phyloP scores from a whole-genome alignment of 441 rosid genomes.

The Breynia disticha region DNA sequence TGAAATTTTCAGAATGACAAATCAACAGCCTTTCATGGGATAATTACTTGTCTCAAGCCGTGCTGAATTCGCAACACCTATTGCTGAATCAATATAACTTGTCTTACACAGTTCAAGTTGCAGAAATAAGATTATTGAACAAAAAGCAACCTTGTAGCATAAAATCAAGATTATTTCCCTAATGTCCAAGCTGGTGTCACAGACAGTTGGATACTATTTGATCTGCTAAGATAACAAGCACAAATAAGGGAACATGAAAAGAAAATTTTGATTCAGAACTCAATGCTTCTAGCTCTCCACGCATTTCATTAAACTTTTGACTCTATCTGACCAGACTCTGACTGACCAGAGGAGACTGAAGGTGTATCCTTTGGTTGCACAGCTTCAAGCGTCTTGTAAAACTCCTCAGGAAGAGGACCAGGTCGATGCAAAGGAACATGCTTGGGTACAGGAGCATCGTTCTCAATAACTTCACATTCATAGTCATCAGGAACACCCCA shows the following conservation, averaged over 20 bases:
- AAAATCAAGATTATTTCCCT: constrained; percentile 29
- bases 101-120: too few relatives aligned
- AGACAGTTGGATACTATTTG: constrained; percentile 17
- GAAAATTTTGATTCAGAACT: neutral
- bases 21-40: too few relatives aligned
- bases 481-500: constrained; percentile 93
- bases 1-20: too few relatives aligned
- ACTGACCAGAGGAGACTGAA: constrained; percentile 34
- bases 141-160: constrained; percentile 14
- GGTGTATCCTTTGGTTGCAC: constrained; percentile 34
- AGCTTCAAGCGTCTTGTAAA: constrained; percentile 63
- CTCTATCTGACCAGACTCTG: constrained; percentile 38
- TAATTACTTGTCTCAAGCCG: too few relatives aligned
- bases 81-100: too few relatives aligned
- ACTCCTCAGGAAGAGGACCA: constrained; percentile 79
- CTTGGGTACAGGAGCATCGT: constrained; percentile 78
- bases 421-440: constrained; percentile 87
- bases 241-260: constrained; percentile 11
- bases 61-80: too few relatives aligned
- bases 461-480: constrained; percentile 76
- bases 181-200: constrained; percentile 19
- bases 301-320: constrained; percentile 27
- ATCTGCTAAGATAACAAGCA: constrained; percentile 20
- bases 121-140: neutral
- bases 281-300: constrained; percentile 8